Evolutionary conservation across 108 stramenopile species (phyloP), one percentile per base, ranked within the genome.

Genomic region (Cyclotella kingstonii): DNA sequence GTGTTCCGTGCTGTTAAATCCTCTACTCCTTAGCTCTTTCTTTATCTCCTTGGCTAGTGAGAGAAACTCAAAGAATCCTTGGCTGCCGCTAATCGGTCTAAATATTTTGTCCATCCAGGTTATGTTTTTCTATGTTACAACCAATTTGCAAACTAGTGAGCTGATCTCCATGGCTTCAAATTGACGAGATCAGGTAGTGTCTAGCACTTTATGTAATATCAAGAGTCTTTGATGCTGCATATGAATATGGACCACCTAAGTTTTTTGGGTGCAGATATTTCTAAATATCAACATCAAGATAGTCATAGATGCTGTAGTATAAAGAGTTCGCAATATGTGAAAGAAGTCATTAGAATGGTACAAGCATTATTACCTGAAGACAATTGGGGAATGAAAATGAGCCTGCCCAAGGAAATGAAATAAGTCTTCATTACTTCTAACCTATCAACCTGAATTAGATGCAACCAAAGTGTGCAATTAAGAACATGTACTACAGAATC

Each of bases 271-370:
- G 30, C 68, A 15, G 23, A 49, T 8, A 67, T 72, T 21, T 11
- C 21, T 8, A 42, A 53, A 41, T 53, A 50, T 34, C 10, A 31
- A 2, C 11, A 60, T 12, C 25, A 50, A 23, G 69, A 62, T 27
- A 17, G 63, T 44, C 18, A 2, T 29, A 9, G 4, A 9, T 25
- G 8, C 40, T 72, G 74, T 64, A 33, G 59, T 0, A 59, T 81
- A 42, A 15, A 31, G 7, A 46, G 60, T 1, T 30, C 66, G 1
- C 25, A 65, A 38, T 80, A 73, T 31, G 54, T 73, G 1, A 57
- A 68, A 38, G 46, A 53, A 21, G 79, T 74, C 5, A 44, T 81
- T 14, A 4, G 15, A 33, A 60, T 19, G 5, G 77, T 81, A 0
- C 29, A 69, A n/a, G 11, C 30, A n/a, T 42, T 48, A 39, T 49